Base-by-base conservation (phyloP, 805 yeast species). In the Torulaspora franciscae region DNA sequence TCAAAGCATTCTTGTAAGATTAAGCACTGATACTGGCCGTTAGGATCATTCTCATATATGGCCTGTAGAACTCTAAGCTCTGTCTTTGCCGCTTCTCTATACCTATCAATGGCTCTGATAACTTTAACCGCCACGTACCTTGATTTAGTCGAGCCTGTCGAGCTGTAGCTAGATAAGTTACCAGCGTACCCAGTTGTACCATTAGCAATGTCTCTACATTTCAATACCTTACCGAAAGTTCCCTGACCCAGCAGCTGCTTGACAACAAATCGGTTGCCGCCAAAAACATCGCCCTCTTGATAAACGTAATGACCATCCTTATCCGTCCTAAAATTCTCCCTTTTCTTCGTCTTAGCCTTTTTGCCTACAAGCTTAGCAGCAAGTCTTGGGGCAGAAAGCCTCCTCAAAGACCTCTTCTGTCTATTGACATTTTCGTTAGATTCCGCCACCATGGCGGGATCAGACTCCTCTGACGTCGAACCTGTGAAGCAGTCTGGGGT, bases 161-260 rank as follows among this genome's bases (percentile, higher is more conserved):
- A 40, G 37, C 40, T 44, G 48, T 48, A 48, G 27, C 37, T 37
- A 27, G 46, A 34, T 35, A 35, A 22, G 44, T 40, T 39, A 15
- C 79, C 70, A 36, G 77, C 72, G 6, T 17, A 32, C 2, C 15
- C 22, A 7, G 4, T 30, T 7, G 30, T 17, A 14, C 14, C 11
- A n/a, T 25, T 14, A 14, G 72, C 66, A 42, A 73, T 70, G 61
- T 93, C 98, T 53, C 73, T 74, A 67, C 97, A 91, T 67, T 91
- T 93, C 33, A 90, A 95, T 37, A 93, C 99, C 68, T 93, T 98
- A 7, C 99, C 99, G 72, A 93, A 93, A 1, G 99, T 90, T 2
- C 99, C 99, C 50, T 90, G 91, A 0, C 99, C 99, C 45, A 93
- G 69, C 27, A 88, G 68, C 46, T 79, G 74, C 27, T 76, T 66